Evolutionary conservation across 768 basidiomycete genomes (phyloP).

Genomic region (Hydnomerulius pinastri): DNA sequence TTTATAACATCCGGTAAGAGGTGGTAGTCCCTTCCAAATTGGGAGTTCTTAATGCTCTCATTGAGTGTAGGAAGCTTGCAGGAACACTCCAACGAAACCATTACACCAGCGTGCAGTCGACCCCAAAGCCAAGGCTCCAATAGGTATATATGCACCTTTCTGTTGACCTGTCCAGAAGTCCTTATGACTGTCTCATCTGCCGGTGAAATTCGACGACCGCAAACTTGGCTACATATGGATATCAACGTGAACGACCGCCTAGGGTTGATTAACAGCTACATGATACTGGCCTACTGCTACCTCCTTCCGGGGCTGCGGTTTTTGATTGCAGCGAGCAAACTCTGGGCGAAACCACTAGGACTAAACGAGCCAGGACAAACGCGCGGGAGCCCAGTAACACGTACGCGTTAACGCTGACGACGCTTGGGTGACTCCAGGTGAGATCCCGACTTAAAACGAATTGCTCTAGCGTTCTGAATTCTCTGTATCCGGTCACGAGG

Average conservation of each 20-base stretch:
- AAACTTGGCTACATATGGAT: conserved; percentile 46
- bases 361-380: conserved; percentile 47
- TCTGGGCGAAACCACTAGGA: conserved; percentile 57
- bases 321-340: conserved; percentile 51
- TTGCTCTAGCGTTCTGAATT: not conserved
- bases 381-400: conserved; percentile 38
- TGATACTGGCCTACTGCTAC: conserved; percentile 54
- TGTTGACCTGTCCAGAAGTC: too few relatives aligned
- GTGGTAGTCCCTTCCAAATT: too few relatives aligned
- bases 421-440: conserved; percentile 60
- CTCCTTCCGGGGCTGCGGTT: conserved; percentile 45
- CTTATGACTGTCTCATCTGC: conserved; percentile 28
- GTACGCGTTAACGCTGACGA: conserved; percentile 63
- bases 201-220: conserved; percentile 55
- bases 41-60: not conserved
- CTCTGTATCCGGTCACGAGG: conserved; percentile 37
- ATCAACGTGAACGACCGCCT: conserved; percentile 66
- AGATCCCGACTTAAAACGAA: conserved; percentile 1
- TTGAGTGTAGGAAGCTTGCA: conserved; percentile 32
- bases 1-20: conserved; percentile 38
- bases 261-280: conserved; percentile 50
- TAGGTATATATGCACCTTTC: too few relatives aligned
- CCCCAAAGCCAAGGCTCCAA: conserved; percentile 45
- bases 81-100: conserved; percentile 29
- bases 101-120: conserved; percentile 33